Conservation (phyloP, 2,329 filamentous ascomycete species). For the Mycocentrospora acerina region DNA sequence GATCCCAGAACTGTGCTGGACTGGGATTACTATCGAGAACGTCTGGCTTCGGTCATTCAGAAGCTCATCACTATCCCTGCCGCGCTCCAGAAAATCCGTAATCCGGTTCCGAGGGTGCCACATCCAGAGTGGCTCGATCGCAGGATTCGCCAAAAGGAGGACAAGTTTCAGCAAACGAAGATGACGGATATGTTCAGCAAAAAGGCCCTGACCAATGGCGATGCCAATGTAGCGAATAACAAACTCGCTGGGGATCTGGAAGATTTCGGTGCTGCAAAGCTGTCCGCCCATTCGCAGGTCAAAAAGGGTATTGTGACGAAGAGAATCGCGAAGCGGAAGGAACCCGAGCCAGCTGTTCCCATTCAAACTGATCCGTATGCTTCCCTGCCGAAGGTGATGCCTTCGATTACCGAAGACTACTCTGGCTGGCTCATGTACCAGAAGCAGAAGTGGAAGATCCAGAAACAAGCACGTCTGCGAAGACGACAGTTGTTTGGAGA, state of each 20-base stretch:
- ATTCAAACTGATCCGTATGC: constrained; percentile 77
- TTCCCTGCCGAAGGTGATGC: constrained; percentile 79
- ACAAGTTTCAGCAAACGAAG: constrained; percentile 98
- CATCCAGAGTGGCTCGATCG: constrained; percentile 97
- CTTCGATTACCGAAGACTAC: constrained; percentile 83
- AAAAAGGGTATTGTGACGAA: constrained; percentile 47
- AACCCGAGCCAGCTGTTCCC: constrained; percentile 47
- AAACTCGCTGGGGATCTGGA: constrained; percentile 69
- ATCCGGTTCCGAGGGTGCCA: constrained; percentile 88
- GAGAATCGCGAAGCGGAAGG: constrained; percentile 53
- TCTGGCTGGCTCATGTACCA: constrained; percentile 86
- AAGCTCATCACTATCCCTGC: constrained; percentile 99
- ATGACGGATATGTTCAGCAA: constrained; percentile 89
- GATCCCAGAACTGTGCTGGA: constrained; percentile 89
- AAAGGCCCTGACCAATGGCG: constrained; percentile 71
- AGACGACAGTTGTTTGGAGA: constrained; percentile 93
- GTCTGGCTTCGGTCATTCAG: constrained; percentile 94
- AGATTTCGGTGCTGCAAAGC: constrained; percentile 70
- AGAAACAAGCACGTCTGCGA: constrained; percentile 83
- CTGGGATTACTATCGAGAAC: constrained; percentile 96
- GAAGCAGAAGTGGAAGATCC: constrained; percentile 98
- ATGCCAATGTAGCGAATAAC: constrained; percentile 63
- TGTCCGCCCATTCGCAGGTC: constrained; percentile 38
- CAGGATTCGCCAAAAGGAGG: constrained; percentile 91
- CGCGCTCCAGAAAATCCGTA: constrained; percentile 89